These are phyloP conservation scores for Trichoderma sp. DNA, from an alignment of 2,329 filamentous ascomycete genomes.

Conservation along the genomic window DNA sequence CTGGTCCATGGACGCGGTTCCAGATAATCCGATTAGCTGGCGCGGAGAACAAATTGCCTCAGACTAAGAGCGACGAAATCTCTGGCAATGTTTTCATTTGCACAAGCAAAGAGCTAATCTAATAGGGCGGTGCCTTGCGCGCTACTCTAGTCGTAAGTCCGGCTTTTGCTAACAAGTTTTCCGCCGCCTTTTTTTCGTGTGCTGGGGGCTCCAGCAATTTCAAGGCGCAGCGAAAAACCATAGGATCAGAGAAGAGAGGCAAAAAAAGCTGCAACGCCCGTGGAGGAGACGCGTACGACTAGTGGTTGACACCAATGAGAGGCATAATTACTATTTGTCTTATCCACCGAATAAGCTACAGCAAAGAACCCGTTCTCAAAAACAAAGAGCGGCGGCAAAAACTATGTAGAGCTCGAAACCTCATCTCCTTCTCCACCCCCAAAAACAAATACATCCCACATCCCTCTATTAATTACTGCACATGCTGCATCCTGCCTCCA, in stretches of 20 bases:
- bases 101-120: not conserved
- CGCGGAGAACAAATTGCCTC: slow-evolving; percentile 6
- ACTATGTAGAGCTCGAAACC: too few species aligned
- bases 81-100: not conserved
- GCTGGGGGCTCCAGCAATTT: not conserved
- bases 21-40: not conserved
- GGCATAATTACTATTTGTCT: not conserved
- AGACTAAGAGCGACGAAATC: not conserved
- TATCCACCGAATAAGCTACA: not conserved
- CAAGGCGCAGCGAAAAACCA: not conserved
- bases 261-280: not conserved
- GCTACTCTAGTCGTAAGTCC: not conserved
- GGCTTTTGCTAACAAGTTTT: not conserved
- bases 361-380: not conserved
- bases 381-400: not conserved
- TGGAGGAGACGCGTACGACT: not conserved
- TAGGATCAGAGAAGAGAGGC: not conserved
- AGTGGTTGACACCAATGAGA: not conserved
- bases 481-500: not conserved
- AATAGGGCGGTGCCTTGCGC: not conserved
- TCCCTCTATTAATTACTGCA: not conserved
- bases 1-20: not conserved
- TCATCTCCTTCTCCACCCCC: not conserved
- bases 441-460: not conserved
- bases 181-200: not conserved